A percentile compares a stretch with the other conserved stretches of the same genome.
Evolutionary conservation across 331 rosid genomes (phyloP).

Genomic region (Pyracantha coccinea): DNA sequence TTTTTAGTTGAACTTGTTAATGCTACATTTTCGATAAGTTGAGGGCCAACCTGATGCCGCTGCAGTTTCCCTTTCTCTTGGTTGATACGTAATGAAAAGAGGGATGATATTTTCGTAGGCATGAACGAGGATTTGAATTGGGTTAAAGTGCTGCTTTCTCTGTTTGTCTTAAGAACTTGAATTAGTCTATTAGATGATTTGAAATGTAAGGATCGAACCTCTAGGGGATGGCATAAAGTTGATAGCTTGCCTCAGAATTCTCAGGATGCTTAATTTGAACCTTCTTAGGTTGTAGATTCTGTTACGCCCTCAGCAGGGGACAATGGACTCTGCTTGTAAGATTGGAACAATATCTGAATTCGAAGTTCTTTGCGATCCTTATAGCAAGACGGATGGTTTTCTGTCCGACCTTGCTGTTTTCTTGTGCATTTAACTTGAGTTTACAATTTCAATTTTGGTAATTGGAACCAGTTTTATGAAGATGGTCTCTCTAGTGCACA

Average conservation of each 20-base stretch:
- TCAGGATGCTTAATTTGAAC: neutral
- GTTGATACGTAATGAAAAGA: neutral
- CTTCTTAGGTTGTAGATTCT: neutral
- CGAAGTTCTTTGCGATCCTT: too few species aligned
- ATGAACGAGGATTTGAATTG: neutral
- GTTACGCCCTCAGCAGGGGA: too few species aligned
- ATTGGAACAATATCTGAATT: too few species aligned
- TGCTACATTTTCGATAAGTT: neutral
- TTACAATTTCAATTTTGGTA: neutral
- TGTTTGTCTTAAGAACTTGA: neutral
- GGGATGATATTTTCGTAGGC: neutral
- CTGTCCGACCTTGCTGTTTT: neutral
- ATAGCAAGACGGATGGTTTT: neutral
- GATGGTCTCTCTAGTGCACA: neutral
- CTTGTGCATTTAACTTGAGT: neutral
- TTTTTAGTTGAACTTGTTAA: neutral
- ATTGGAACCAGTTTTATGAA: neutral
- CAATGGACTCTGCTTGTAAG: too few species aligned
- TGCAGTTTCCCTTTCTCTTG: neutral
- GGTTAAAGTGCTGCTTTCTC: neutral
- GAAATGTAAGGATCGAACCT: neutral
- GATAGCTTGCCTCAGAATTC: neutral
- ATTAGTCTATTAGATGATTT: neutral
- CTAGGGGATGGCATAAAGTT: neutral
- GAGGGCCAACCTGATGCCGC: neutral